Evolutionary conservation across 306 rosid genomes (phyloP), one percentile per base, ranked within the genome.

Genomic region (Amphicarpaea edgeworthii): DNA sequence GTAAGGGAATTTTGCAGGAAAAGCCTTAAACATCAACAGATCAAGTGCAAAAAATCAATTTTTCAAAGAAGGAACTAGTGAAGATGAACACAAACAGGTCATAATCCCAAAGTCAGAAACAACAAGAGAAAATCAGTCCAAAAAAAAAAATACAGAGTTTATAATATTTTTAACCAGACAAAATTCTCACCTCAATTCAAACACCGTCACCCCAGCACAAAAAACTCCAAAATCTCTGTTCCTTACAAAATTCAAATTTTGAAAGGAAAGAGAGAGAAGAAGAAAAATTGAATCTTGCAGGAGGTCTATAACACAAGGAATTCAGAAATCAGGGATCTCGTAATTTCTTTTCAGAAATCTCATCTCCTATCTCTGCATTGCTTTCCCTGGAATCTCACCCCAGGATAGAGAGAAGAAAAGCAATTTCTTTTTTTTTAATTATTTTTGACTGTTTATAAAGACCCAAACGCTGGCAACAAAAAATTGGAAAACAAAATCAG

Each of bases 141-240:
- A 26, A 34, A 40, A 45, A 32, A 32, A 19, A 41, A n/a, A 62
- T 0, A 23, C 41, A 70, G 16, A 42, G 46, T 11, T 9, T 55
- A 28, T 24, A 23, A 79, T 19, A 50, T 53, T 41, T 66, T 1
- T 32, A 77, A 32, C 16, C 3, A 20, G 69, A 40, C 57, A 62
- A 54, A 77, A 69, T 59, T 55, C 83, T 19, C 73, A 85, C 88
- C 88, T 50, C 3, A 77, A 69, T 50, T 61, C 53, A 54, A 64
- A 58, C 76, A 70, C 51, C 51, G 24, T 4, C 62, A 26, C 61
- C 58, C 68, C 42, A 40, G 45, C 59, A 40, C 30, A 14, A 51
- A 50, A 41, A 46, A 15, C 12, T 51, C 20, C 66, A 76, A 76
- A 81, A 75, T 63, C 42, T 40, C 12, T 43, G 67, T 26, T 55